Conservation (phyloP, 129 eudicot species). For the Glebionis coronaria region DNA sequence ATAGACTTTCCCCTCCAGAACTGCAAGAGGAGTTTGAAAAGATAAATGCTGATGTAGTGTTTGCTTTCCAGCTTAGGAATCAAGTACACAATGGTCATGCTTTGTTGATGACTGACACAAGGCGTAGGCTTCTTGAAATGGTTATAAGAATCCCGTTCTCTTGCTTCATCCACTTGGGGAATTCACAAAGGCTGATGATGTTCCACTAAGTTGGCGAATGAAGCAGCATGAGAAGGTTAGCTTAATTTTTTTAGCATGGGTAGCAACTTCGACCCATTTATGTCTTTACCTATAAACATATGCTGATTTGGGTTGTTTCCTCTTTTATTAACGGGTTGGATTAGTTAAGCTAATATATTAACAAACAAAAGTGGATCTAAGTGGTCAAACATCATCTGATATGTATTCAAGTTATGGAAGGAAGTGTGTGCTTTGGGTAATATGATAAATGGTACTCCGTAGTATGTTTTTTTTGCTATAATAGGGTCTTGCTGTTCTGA, state of each 20-base stretch:
- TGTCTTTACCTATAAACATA: background rate
- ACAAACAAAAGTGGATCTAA: background rate
- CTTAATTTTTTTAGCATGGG: background rate
- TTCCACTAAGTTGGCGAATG: slow-evolving; percentile 93
- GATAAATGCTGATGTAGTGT: slow-evolving; percentile 88
- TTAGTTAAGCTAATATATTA: background rate
- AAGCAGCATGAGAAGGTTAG: slow-evolving; percentile 93
- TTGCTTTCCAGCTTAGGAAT: slow-evolving; percentile 91
- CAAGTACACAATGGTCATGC: slow-evolving; percentile 99
- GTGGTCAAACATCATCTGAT: background rate
- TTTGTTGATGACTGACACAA: slow-evolving; percentile 86
- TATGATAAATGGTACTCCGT: too few relatives aligned
- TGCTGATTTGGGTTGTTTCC: background rate
- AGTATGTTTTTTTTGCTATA: too few relatives aligned
- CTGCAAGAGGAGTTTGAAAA: slow-evolving; percentile 78
- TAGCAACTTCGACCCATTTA: background rate
- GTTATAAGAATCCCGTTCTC: slow-evolving; percentile 84
- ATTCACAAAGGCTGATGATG: slow-evolving; percentile 86
- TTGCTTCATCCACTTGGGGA: slow-evolving; percentile 98
- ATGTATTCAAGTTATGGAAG: background rate
- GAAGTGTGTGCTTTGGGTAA: too few relatives aligned
- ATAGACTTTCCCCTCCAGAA: slow-evolving; percentile 75
- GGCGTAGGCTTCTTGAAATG: slow-evolving; percentile 93
- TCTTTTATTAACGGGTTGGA: background rate
- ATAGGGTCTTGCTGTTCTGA: background rate